phyloP scores from a whole-genome alignment of 2,329 filamentous ascomycete genomes.

The Sarocladiaceae sp. region DNA sequence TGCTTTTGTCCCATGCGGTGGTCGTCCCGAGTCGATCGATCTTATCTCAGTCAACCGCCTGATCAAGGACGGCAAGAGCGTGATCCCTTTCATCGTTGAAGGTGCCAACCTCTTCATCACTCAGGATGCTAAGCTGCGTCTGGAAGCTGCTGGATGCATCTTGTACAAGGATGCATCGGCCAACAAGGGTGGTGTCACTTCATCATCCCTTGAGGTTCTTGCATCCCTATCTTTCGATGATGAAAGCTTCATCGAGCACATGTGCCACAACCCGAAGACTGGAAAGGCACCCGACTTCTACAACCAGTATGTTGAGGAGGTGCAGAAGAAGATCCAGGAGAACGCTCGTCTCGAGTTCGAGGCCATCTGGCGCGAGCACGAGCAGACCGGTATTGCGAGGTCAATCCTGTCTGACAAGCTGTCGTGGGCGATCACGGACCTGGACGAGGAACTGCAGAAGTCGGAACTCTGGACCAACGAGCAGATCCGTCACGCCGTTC shows the following conservation, averaged over 20 bases:
- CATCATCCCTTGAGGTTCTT: slow-evolving; percentile 91
- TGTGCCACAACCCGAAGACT: slow-evolving; percentile 70
- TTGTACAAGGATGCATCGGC: slow-evolving; percentile 97
- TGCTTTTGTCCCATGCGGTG: slow-evolving; percentile 91
- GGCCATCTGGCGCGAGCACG: slow-evolving; percentile 94
- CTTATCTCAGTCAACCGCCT: slow-evolving; percentile 81
- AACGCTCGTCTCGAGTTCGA: slow-evolving; percentile 95
- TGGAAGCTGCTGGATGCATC: slow-evolving; percentile 92
- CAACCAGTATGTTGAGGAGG: slow-evolving; percentile 84
- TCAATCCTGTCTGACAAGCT: slow-evolving; percentile 90
- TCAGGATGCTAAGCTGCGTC: slow-evolving; percentile 91
- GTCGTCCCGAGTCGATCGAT: slow-evolving; percentile 94
- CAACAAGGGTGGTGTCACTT: slow-evolving; percentile 98
- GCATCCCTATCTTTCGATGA: slow-evolving; percentile 95
- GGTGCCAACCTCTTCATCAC: slow-evolving; percentile 98
- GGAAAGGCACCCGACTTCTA: slow-evolving; percentile 87
- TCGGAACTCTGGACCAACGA: slow-evolving; percentile 88
- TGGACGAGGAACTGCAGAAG: slow-evolving; percentile 93
- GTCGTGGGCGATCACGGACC: slow-evolving; percentile 87
- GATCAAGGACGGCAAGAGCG: slow-evolving; percentile 83
- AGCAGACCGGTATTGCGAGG: slow-evolving; percentile 71
- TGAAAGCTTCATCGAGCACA: slow-evolving; percentile 79
- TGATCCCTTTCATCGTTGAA: slow-evolving; percentile 93
- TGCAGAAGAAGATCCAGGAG: slow-evolving; percentile 84
- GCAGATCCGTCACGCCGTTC: slow-evolving; percentile 69